phyloP scores from a whole-genome alignment of 164 flowering plant species.

The Buxus sempervirens region DNA sequence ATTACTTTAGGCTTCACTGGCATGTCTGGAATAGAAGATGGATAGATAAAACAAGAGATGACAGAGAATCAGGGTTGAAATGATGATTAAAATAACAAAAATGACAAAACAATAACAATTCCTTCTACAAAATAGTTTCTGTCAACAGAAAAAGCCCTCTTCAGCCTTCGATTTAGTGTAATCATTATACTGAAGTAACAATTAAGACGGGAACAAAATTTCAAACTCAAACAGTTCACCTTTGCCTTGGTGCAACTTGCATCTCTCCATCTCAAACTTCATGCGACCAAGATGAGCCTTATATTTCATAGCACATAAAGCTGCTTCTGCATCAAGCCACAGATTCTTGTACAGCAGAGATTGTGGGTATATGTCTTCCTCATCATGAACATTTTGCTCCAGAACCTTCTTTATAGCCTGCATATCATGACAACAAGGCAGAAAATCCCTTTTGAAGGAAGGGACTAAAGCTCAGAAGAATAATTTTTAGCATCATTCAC shows the following conservation, averaged over 20 bases:
- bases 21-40: background rate
- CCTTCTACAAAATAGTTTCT: too few relatives aligned
- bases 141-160: too few relatives aligned
- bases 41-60: background rate
- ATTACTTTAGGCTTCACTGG: background rate
- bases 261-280: conserved; percentile 47
- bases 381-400: conserved; percentile 43
- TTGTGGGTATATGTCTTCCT: conserved; percentile 41
- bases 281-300: conserved; percentile 52
- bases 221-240: conserved; percentile 6
- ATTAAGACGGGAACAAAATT: too few relatives aligned
- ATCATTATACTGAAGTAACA: too few relatives aligned
- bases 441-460: background rate
- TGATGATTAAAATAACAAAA: too few relatives aligned
- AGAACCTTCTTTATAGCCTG: conserved; percentile 65
- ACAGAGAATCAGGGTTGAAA: background rate
- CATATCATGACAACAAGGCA: conserved; percentile 12
- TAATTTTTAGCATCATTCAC: background rate
- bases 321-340: conserved; percentile 96
- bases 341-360: conserved; percentile 57
- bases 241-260: conserved; percentile 20
- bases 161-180: too few relatives aligned
- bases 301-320: conserved; percentile 57
- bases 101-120: too few relatives aligned
- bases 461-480: background rate